Percentiles rank a stretch among this genome's conserved stretches.
These are phyloP conservation scores for Epichloe gansuensis DNA, from an alignment of 2,329 filamentous ascomycete species.

Conservation along the genomic window DNA sequence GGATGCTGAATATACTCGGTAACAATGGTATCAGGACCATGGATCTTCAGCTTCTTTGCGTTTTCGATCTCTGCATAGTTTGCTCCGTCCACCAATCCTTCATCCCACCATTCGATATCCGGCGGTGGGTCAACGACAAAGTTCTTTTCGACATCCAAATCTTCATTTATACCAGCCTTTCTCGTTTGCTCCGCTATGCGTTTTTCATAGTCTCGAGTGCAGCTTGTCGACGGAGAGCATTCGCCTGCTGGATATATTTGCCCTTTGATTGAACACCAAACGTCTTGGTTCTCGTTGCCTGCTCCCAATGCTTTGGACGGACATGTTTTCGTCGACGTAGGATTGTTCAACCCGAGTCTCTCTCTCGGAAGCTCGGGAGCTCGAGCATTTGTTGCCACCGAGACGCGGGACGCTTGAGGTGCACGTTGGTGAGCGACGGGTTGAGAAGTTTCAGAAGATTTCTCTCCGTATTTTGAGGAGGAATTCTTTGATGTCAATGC, in stretches of 20 bases:
- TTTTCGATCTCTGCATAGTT: constrained; percentile 63
- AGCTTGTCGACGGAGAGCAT: constrained; percentile 75
- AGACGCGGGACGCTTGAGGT: constrained; percentile 2
- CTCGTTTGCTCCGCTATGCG: constrained; percentile 77
- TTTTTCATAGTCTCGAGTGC: constrained; percentile 91
- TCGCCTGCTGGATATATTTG: constrained; percentile 93
- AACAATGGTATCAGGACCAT: constrained; percentile 71
- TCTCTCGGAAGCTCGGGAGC: constrained; percentile 2
- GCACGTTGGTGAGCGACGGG: not conserved
- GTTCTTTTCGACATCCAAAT: constrained; percentile 76
- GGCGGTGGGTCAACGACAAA: constrained; percentile 78
- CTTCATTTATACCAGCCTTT: constrained; percentile 89
- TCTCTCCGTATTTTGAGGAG: constrained; percentile 25
- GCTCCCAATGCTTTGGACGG: constrained; percentile 41
- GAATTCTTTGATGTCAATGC: constrained; percentile 38
- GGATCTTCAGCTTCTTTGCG: constrained; percentile 56
- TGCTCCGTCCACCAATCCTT: constrained; percentile 64
- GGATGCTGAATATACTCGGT: constrained; percentile 90
- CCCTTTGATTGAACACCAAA: constrained; percentile 90
- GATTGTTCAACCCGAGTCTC: constrained; percentile 40
- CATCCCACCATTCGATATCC: constrained; percentile 95
- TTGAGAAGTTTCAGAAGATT: constrained; percentile 6
- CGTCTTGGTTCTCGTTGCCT: constrained; percentile 61
- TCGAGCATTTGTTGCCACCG: constrained; percentile 7
- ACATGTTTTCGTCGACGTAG: constrained; percentile 64